Percentiles rank a stretch among this genome's conserved stretches.
These are phyloP conservation scores for Tylopilus orsonianus DNA, from an alignment of 1,284 basidiomycete genomes.

Conservation along the genomic window DNA sequence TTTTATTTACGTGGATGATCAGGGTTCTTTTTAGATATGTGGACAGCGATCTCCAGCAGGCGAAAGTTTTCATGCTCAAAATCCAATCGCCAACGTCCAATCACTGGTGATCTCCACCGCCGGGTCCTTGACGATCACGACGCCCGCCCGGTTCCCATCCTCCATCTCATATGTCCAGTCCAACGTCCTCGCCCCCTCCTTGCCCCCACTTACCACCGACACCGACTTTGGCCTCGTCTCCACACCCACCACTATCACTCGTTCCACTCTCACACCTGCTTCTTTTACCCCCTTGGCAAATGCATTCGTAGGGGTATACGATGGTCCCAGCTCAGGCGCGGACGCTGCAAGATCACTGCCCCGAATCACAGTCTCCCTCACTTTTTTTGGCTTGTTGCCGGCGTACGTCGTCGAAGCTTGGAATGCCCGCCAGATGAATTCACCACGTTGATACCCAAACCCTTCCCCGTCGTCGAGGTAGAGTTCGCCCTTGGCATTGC, in stretches of 20 bases:
- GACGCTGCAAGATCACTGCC: constrained; percentile 53
- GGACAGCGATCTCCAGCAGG: no score
- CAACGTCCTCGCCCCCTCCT: constrained; percentile 50
- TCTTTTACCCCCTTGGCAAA: constrained; percentile 62
- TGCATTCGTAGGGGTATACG: constrained; percentile 56
- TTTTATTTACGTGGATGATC: neutral
- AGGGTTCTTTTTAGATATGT: no score
- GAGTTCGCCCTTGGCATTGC: constrained; percentile 76
- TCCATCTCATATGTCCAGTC: constrained; percentile 26
- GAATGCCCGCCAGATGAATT: constrained; percentile 83
- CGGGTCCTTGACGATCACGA: constrained; percentile 79
- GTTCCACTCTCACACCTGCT: constrained; percentile 73
- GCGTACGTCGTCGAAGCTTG: constrained; percentile 45
- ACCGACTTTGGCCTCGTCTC: constrained; percentile 54
- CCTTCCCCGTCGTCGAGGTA: constrained; percentile 96
- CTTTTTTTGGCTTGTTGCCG: constrained; percentile 17
- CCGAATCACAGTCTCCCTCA: constrained; percentile 45
- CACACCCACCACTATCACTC: constrained; percentile 78
- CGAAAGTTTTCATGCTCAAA: constrained; percentile 13
- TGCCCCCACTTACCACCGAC: constrained; percentile 58
- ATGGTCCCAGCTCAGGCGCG: constrained; percentile 53
- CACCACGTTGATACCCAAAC: constrained; percentile 75
- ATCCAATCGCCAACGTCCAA: constrained; percentile 63
- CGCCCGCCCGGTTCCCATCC: constrained; percentile 59
- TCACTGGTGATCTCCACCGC: constrained; percentile 61